These are phyloP conservation scores for Plasmodium fragile DNA, from an alignment of 169 alveolate species.

Conservation along the genomic window DNA sequence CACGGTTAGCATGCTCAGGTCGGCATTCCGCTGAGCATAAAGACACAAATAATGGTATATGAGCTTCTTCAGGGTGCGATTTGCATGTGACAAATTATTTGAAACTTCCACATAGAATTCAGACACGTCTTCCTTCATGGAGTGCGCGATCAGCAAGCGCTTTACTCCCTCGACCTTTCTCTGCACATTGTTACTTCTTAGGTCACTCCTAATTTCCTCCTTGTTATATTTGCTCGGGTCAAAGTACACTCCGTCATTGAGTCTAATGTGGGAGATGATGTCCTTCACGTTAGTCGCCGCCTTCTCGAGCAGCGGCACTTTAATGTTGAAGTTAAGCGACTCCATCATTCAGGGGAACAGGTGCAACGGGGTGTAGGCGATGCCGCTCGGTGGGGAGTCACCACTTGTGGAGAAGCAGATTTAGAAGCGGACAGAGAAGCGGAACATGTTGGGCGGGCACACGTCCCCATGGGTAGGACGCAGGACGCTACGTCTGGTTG, in stretches of 20 bases:
- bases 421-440: not conserved
- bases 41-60: conserved; percentile 84
- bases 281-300: conserved; percentile 78
- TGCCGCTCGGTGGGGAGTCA: not conserved
- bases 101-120: conserved; percentile 86
- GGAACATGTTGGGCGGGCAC: not conserved
- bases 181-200: conserved; percentile 76
- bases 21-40: conserved; percentile 83
- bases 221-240: conserved; percentile 53
- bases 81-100: conserved; percentile 83
- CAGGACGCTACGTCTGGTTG: not conserved
- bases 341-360: conserved; percentile 22
- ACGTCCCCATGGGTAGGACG: not conserved
- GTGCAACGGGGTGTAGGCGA: not conserved
- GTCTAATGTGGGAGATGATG: conserved; percentile 50
- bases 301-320: conserved; percentile 73
- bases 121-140: conserved; percentile 84
- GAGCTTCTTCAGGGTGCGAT: conserved; percentile 84
- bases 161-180: conserved; percentile 86
- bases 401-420: too few relatives aligned
- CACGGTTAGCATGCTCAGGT: conserved; percentile 83
- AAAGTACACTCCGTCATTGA: conserved; percentile 75
- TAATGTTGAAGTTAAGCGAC: not conserved
- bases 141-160: conserved; percentile 83
- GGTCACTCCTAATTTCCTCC: conserved; percentile 43